Base-by-base conservation (phyloP, 768 basidiomycete genomes). In the Lentinus tigrinus region DNA sequence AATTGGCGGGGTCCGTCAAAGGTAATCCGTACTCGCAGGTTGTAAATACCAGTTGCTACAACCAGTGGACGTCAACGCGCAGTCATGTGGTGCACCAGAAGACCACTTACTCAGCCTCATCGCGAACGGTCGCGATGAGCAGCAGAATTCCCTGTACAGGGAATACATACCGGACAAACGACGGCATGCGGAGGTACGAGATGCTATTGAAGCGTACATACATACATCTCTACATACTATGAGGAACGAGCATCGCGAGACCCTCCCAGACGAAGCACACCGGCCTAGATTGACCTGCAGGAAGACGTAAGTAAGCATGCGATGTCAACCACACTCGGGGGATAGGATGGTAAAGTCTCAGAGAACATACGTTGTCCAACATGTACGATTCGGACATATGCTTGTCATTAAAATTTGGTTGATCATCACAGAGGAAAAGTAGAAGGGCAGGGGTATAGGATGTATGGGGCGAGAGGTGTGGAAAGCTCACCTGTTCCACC, bases 71-170 rank as follows among this genome's bases (percentile, higher is more conserved):
- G n/a, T n/a, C n/a, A n/a, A n/a, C n/a, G n/a, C n/a, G n/a, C n/a
- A n/a, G n/a, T n/a, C n/a, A n/a, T n/a, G n/a, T n/a, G n/a, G 62
- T 4, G 52, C 23, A 27, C n/a, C 39, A 24, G 36, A 7, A 21
- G 4, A 16, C 23, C 4, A 27, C 46, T 40, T 21, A 95, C 94
- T 89, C 5, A 96, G 76, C 51, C 96, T 84, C 17, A 86, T 86
- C 2, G 89, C 82, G 67, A 87, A 94, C 0, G 96, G 96, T 50
- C 96, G 78, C 8, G 96, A 95, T 0, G 91, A 85, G 72, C 95
- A 98, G 44, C 92, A 80, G 9, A 94, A 77, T 67, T 98, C 96
- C 72, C 97, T 98, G 36, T 90, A 67, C 62, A 94, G 86, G 0
- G 93, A 95, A 0, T 92, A 85, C n/a, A 82, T n/a, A n/a, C n/a